Evolutionary conservation across 2,329 filamentous ascomycete genomes (phyloP).

Genomic region (Byssothecium circinans): DNA sequence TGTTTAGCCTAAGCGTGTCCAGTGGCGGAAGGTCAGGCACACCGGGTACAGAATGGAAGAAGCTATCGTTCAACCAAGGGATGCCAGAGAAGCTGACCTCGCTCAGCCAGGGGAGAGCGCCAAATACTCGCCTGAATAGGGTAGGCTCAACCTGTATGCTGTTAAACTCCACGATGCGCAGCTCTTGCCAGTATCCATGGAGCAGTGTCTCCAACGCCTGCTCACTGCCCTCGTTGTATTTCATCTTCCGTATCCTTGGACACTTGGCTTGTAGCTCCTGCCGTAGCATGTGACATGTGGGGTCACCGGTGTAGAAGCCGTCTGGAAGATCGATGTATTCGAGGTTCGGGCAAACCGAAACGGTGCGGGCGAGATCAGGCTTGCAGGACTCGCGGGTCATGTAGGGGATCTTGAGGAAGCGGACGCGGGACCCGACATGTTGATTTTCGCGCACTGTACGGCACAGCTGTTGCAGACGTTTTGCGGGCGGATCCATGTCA

Average conservation of each 20-base stretch:
- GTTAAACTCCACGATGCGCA: conserved; percentile 73
- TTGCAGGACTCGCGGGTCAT: conserved; percentile 91
- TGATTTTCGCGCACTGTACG: conserved; percentile 79
- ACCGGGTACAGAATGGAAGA: conserved; percentile 68
- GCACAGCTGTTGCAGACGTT: conserved; percentile 75
- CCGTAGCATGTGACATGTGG: conserved; percentile 71
- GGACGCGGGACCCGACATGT: conserved; percentile 68
- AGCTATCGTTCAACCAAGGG: conserved; percentile 70
- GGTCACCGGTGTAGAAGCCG: conserved; percentile 81
- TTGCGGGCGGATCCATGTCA: conserved; percentile 76
- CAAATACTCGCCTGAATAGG: conserved; percentile 71
- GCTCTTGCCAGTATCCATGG: conserved; percentile 66
- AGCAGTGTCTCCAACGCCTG: conserved; percentile 71
- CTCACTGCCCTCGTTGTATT: conserved; percentile 77
- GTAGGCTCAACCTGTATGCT: conserved; percentile 69
- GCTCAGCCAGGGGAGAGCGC: conserved; percentile 65
- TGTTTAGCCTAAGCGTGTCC: conserved; percentile 70
- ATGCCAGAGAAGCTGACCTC: conserved; percentile 75
- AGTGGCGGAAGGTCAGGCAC: conserved; percentile 75
- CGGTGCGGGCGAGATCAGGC: conserved; percentile 78
- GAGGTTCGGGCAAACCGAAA: conserved; percentile 81
- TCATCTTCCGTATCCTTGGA: conserved; percentile 85
- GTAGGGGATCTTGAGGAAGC: conserved; percentile 86
- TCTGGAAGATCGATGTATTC: conserved; percentile 89
- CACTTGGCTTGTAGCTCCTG: conserved; percentile 84